These are phyloP conservation scores for Straminergon stramineum DNA, from an alignment of 225 moss, liverwort and hornwort genomes.

Conservation along the genomic window DNA sequence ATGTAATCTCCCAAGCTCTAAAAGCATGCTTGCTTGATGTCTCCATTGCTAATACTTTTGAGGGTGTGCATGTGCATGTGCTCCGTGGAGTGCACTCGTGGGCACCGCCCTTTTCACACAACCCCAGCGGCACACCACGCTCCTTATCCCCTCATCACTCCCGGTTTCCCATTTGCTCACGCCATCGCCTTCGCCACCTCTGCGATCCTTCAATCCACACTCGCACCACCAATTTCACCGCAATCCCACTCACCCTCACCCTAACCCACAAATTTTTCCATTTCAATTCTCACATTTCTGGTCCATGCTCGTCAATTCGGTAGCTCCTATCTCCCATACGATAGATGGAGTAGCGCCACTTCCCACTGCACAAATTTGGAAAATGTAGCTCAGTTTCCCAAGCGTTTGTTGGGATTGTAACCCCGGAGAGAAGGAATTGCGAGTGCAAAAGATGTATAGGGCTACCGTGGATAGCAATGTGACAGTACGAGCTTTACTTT, in stretches of 20 bases:
- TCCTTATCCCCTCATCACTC: not conserved
- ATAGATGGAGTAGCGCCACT: not conserved
- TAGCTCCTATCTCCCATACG: not conserved
- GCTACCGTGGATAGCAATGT: not conserved
- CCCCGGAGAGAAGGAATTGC: not conserved
- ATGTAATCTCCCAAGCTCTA: not conserved
- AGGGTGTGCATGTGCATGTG: not conserved
- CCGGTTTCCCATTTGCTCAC: not conserved
- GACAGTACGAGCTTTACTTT: not conserved
- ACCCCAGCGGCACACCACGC: not conserved
- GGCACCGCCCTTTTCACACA: not conserved
- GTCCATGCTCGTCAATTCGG: not conserved
- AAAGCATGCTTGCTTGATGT: not conserved
- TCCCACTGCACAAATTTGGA: not conserved
- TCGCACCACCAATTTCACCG: not conserved
- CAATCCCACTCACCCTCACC: not conserved
- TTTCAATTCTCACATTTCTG: not conserved
- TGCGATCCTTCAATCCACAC: not conserved
- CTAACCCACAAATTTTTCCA: not conserved
- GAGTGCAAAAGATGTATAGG: not conserved
- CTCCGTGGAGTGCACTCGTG: not conserved
- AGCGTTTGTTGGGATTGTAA: not conserved
- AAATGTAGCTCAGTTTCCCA: not conserved
- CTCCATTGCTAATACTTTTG: not conserved
- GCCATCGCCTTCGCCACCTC: not conserved